phyloP scores from a whole-genome alignment of 139 green algal species.

The Coelastrella sp. region DNA sequence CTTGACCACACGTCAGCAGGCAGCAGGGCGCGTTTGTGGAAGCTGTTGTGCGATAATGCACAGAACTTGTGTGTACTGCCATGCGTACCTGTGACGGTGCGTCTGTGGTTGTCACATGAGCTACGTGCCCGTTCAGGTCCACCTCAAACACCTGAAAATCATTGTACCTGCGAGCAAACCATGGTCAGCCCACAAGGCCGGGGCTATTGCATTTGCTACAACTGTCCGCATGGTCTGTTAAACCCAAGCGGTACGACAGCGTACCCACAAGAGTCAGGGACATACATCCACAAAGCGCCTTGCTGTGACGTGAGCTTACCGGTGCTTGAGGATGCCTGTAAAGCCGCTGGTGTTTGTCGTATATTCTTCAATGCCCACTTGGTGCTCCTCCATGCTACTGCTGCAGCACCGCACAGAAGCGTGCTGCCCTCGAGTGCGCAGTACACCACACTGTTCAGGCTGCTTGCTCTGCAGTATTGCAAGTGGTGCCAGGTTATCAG shows the following conservation, averaged over 20 bases:
- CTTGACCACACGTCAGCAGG: too few species aligned
- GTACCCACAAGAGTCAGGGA: too few species aligned
- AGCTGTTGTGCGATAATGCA: too few species aligned
- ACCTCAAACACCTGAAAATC: conserved; percentile 93
- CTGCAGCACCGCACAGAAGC: not conserved
- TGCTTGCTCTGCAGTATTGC: not conserved
- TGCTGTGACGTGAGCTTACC: conserved; percentile 47
- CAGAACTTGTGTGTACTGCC: too few species aligned
- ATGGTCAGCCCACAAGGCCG: too few species aligned
- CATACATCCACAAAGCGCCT: too few species aligned
- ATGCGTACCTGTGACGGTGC: not conserved
- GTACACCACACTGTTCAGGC: not conserved
- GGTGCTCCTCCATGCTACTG: conserved; percentile 40
- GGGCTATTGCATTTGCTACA: too few species aligned
- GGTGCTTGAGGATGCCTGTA: conserved; percentile 81
- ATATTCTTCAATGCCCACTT: conserved; percentile 40
- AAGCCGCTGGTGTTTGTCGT: conserved; percentile 62
- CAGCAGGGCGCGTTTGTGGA: too few species aligned
- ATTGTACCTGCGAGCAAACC: conserved; percentile 68
- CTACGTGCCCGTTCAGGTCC: conserved; percentile 64
- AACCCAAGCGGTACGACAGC: not conserved
- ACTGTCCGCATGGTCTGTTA: not conserved
- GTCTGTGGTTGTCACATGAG: conserved; percentile 61
- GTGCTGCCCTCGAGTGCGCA: not conserved
- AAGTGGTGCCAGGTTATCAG: too few species aligned